Evolutionary conservation across 495 filamentous ascomycete genomes (phyloP).

Genomic region (Penicillium antarcticum): DNA sequence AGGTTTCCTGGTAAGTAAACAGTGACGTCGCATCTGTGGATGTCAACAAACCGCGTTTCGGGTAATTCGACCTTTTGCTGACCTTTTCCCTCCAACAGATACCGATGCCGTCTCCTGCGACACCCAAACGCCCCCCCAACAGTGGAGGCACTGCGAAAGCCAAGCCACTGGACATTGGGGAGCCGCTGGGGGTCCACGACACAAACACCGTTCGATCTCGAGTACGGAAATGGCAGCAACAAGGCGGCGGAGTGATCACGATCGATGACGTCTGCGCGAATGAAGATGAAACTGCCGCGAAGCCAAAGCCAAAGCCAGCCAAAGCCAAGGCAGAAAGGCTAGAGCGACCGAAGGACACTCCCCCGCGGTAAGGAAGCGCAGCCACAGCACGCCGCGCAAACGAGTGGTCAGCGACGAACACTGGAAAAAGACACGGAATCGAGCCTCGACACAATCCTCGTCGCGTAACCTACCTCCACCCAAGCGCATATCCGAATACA

Average conservation of each 20-base stretch:
- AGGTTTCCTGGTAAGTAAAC: constrained; percentile 4
- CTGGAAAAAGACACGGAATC: constrained; percentile 54
- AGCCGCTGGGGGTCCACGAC: constrained; percentile 49
- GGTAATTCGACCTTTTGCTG: constrained; percentile 9
- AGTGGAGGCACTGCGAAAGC: constrained; percentile 36
- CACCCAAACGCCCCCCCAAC: constrained; percentile 40
- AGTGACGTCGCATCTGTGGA: constrained; percentile 7
- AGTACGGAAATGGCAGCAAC: constrained; percentile 72
- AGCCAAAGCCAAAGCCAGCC: constrained; percentile 23
- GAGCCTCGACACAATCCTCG: constrained; percentile 44
- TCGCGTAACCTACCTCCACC: constrained; percentile 50
- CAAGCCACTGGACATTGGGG: constrained; percentile 49
- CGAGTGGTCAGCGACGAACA: constrained; percentile 78
- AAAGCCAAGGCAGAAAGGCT: constrained; percentile 23
- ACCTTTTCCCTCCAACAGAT: constrained; percentile 15
- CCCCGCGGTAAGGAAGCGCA: constrained; percentile 29
- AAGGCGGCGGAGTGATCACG: constrained; percentile 57
- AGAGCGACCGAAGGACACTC: constrained; percentile 14
- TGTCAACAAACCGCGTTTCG: constrained; percentile 7
- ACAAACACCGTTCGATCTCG: constrained; percentile 63
- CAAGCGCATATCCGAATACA: constrained; percentile 43
- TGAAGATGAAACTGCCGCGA: constrained; percentile 30
- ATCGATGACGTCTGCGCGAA: constrained; percentile 43
- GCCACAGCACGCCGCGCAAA: constrained; percentile 64
- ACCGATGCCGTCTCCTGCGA: constrained; percentile 46